Conservation (phyloP, 73 alveolate species). For the Paramecium sonneborni region DNA sequence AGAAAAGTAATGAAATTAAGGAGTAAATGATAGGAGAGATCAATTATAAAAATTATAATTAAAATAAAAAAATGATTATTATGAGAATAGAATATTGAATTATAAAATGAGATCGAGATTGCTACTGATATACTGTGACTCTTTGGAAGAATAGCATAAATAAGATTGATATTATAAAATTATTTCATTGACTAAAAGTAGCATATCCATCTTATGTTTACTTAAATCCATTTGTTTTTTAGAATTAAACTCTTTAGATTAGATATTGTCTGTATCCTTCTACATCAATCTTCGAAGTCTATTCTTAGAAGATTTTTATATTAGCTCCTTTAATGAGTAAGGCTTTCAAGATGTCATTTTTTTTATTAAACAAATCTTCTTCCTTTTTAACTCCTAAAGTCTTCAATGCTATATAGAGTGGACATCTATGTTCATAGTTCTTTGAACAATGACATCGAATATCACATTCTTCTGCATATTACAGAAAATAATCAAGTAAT, state of each 20-base stretch:
- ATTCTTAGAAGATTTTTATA: not conserved
- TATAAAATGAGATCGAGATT: not conserved
- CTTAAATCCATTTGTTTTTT: constrained; percentile 15
- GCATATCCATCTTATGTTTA: constrained; percentile 15
- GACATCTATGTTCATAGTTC: constrained; percentile 68
- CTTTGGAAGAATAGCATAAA: not conserved
- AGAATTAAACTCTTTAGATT: not conserved
- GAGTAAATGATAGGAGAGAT: not conserved
- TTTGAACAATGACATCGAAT: constrained; percentile 66
- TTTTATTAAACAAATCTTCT: not conserved
- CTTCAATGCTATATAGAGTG: constrained; percentile 41
- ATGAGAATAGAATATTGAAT: not conserved
- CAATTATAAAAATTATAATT: not conserved
- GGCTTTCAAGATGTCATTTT: not conserved
- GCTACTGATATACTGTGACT: constrained; percentile 11
- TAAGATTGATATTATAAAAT: not conserved
- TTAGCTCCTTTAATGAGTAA: constrained; percentile 18
- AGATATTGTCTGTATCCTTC: constrained; percentile 49
- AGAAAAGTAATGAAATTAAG: not conserved
- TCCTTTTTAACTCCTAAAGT: constrained; percentile 1
- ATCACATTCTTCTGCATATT: constrained; percentile 46
- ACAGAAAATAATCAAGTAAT: not conserved
- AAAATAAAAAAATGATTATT: not conserved
- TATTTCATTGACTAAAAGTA: constrained; percentile 48
- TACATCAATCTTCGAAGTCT: not conserved